Evolutionary conservation across 345 rosid species (phyloP).

Genomic region (Ceriops tagal): DNA sequence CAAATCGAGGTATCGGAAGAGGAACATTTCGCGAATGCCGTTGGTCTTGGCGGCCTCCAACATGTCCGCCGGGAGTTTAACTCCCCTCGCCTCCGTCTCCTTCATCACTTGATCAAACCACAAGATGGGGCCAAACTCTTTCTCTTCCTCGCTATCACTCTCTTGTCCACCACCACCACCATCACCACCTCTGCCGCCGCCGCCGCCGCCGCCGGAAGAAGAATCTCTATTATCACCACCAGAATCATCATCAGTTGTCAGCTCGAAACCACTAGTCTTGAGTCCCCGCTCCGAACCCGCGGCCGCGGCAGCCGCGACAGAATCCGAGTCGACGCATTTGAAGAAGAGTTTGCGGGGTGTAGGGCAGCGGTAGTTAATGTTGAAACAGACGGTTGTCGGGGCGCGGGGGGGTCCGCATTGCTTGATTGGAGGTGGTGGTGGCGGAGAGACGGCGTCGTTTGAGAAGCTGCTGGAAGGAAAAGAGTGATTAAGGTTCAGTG

Average conservation of each 20-base stretch:
- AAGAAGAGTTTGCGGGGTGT: not conserved
- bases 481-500: not conserved
- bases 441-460: not conserved
- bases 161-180: not conserved
- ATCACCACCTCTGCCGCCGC: not conserved
- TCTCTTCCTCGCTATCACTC: conserved; percentile 10
- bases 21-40: conserved; percentile 68
- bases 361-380: too few relatives aligned
- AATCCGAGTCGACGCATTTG: conserved; percentile 1
- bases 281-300: not conserved
- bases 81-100: conserved; percentile 19
- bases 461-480: not conserved
- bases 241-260: conserved; percentile 3
- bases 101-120: conserved; percentile 23
- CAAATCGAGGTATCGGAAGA: conserved; percentile 69
- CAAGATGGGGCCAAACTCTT: conserved; percentile 28
- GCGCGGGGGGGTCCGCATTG: not conserved
- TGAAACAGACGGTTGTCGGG: too few relatives aligned
- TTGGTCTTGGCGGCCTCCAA: conserved; percentile 66
- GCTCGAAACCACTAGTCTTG: not conserved
- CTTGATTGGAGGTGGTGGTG: not conserved
- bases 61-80: conserved; percentile 68
- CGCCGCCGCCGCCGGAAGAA: not conserved
- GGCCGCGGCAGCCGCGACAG: not conserved
- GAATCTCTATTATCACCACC: not conserved